phyloP scores from a whole-genome alignment of 1,139 yeast species.

The Blastobotrys proliferans region DNA sequence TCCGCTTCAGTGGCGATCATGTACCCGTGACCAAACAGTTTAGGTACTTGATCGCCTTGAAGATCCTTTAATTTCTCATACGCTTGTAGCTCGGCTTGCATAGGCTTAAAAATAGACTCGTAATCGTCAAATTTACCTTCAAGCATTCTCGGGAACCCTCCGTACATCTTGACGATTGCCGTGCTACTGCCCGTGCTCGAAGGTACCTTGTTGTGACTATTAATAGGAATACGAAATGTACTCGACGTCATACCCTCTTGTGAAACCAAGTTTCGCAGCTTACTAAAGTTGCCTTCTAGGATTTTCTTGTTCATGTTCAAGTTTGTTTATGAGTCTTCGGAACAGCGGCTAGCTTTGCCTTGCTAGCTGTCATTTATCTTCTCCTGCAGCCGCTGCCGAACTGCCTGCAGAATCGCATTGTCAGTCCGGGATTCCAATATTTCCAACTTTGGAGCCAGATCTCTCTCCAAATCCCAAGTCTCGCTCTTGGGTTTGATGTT shows the following conservation, averaged over 20 bases:
- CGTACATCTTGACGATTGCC: conserved; percentile 6
- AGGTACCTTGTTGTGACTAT: not conserved
- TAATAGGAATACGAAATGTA: conserved; percentile 2
- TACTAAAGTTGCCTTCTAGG: conserved; percentile 4
- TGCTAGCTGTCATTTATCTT: no score
- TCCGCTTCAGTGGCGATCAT: conserved; percentile 5
- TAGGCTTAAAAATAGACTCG: conserved; percentile 4
- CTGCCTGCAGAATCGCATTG: conserved; percentile 38
- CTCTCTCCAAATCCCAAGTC: conserved; percentile 41
- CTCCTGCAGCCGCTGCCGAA: conserved; percentile 23
- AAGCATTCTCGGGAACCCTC: conserved; percentile 2
- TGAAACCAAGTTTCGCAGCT: not conserved
- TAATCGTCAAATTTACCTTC: not conserved
- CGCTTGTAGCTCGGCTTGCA: conserved; percentile 6
- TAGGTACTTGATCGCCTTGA: conserved; percentile 3
- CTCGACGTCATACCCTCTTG: conserved; percentile 6
- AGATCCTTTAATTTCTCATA: conserved; percentile 1
- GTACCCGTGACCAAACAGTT: conserved; percentile 2
- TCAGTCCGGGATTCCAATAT: conserved; percentile 40
- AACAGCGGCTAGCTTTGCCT: no score
- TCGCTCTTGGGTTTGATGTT: conserved; percentile 32
- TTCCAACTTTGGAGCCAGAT: conserved; percentile 37
- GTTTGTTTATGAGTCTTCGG: no score
- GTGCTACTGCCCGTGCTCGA: not conserved
- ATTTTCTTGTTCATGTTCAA: conserved; percentile 4